phyloP scores from a whole-genome alignment of 139 green algal species.

The Chlorella sp. region DNA sequence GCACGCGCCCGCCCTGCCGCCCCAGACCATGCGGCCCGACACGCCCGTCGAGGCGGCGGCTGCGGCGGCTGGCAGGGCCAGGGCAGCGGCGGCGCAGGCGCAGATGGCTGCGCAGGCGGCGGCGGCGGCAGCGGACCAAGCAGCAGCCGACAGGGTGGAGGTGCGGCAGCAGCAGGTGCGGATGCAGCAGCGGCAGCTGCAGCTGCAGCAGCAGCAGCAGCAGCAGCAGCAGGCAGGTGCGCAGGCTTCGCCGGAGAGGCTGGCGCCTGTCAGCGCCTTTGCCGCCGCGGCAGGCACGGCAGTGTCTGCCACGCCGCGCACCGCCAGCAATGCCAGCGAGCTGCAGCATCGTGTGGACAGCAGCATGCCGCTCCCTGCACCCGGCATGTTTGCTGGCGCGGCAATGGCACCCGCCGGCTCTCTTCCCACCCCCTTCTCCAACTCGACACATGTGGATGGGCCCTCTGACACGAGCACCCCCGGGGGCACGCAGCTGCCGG shows the following conservation, averaged over 20 bases:
- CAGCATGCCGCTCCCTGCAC: neutral
- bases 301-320: neutral
- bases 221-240: neutral
- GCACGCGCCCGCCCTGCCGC: neutral
- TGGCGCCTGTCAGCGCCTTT: slow-evolving; percentile 17
- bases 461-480: neutral
- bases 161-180: neutral
- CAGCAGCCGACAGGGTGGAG: neutral
- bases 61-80: neutral
- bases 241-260: neutral
- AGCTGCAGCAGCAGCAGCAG: neutral
- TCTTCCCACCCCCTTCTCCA: slow-evolving; percentile 12
- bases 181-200: neutral
- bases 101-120: neutral
- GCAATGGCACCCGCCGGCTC: slow-evolving; percentile 10
- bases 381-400: neutral
- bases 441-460: neutral
- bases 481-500: slow-evolving; percentile 1
- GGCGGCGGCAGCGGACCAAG: neutral
- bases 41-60: neutral
- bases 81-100: neutral
- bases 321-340: slow-evolving; percentile 18
- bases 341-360: neutral
- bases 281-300: neutral
- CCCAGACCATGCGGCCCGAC: neutral